phyloP scores from a whole-genome alignment of 345 rosid genomes.

The Dipteronia sinensis region DNA sequence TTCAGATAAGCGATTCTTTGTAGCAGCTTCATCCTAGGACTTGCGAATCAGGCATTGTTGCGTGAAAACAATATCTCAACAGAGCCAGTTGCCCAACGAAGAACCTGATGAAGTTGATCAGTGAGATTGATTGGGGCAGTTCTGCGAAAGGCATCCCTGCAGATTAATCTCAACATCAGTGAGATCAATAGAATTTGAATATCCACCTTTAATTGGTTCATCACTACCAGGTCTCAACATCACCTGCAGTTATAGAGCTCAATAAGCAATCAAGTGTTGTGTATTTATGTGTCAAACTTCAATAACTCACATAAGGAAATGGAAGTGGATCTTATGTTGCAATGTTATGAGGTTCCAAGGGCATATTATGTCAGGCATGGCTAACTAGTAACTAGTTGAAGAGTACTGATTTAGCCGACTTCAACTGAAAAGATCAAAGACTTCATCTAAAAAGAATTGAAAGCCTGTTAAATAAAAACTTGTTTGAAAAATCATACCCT shows the following conservation, averaged over 20 bases:
- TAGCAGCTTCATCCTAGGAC: slow-evolving; percentile 30
- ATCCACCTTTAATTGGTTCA: slow-evolving; percentile 25
- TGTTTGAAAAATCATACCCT: slow-evolving; percentile 22
- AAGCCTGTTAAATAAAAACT: neutral
- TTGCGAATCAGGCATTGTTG: slow-evolving; percentile 33
- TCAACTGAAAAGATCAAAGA: too few species aligned
- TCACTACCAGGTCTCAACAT: slow-evolving; percentile 31
- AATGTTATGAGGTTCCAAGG: neutral
- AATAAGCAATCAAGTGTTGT: neutral
- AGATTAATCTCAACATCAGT: slow-evolving; percentile 30
- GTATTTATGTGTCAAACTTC: neutral
- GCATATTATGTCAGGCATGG: neutral
- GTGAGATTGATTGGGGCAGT: slow-evolving; percentile 34
- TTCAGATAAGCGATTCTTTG: slow-evolving; percentile 38
- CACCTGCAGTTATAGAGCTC: slow-evolving; percentile 20
- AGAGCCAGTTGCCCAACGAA: slow-evolving; percentile 36
- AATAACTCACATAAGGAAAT: neutral
- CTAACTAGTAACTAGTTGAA: neutral
- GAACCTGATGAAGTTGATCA: slow-evolving; percentile 36
- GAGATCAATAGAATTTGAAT: slow-evolving; percentile 19
- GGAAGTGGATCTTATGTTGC: neutral
- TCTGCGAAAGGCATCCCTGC: slow-evolving; percentile 32
- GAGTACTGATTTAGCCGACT: neutral
- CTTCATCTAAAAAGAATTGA: neutral
- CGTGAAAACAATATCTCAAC: slow-evolving; percentile 36